A percentile compares a stretch with the other conserved stretches of the same genome.
These are phyloP conservation scores for Zymoseptoria ardabiliae DNA, from an alignment of 2,329 filamentous ascomycete genomes.

Conservation along the genomic window DNA sequence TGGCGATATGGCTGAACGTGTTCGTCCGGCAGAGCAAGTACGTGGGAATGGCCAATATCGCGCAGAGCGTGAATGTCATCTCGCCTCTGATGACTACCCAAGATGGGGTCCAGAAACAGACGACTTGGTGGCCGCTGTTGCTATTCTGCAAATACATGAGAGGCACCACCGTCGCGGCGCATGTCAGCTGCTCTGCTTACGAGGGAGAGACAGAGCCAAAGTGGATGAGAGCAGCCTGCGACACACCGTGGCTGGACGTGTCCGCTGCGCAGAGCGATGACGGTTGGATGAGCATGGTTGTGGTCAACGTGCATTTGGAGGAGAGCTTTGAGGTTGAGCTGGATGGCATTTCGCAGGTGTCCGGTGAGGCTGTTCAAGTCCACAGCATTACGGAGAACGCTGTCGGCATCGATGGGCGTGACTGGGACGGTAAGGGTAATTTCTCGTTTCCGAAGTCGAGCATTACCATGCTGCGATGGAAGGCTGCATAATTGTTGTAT, in stretches of 20 bases:
- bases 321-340: constrained; percentile 53
- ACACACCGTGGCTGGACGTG: constrained; percentile 64
- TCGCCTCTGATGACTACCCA: constrained; percentile 65
- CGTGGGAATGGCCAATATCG: constrained; percentile 72
- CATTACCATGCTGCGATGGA: constrained; percentile 59
- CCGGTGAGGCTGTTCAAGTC: constrained; percentile 48
- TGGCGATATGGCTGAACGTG: constrained; percentile 67
- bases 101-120: constrained; percentile 59
- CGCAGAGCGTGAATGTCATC: constrained; percentile 72
- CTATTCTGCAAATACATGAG: constrained; percentile 68
- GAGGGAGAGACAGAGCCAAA: constrained; percentile 57
- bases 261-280: constrained; percentile 53
- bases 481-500: constrained; percentile 19
- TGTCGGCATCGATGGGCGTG: constrained; percentile 53
- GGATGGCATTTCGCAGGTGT: constrained; percentile 53
- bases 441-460: constrained; percentile 65
- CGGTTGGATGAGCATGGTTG: constrained; percentile 58
- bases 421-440: constrained; percentile 55
- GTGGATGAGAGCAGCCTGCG: constrained; percentile 59
- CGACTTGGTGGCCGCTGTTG: constrained; percentile 67
- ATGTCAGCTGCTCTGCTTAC: constrained; percentile 58
- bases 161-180: constrained; percentile 59
- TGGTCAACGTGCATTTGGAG: constrained; percentile 62
- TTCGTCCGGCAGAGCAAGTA: constrained; percentile 65
- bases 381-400: constrained; percentile 57